Base-by-base conservation (phyloP, 768 basidiomycete species). In the Mycena galericulata region DNA sequence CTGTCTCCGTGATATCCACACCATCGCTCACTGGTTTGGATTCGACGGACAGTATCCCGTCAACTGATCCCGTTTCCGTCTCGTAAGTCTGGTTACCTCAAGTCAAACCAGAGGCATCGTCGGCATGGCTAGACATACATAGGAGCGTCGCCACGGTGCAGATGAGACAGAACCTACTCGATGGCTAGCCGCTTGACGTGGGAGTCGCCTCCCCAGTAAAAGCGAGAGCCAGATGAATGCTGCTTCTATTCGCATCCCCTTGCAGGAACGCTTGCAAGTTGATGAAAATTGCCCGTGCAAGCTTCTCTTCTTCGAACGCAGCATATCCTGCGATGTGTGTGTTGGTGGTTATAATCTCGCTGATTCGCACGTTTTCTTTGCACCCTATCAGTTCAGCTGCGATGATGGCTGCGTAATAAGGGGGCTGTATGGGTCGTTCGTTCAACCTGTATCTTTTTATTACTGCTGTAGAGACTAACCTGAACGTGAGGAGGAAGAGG, bases 361-460 rank as follows among this genome's bases (percentile, higher is more conserved):
- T 74, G 24, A 84, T 77, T 41, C 77, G 78, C 2, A 83, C 77
- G 6, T 70, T 73, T 14, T 84, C 83, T 22, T 77, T 81, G 9
- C 71, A 68, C 22, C 90, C 88, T 45, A 89, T 84, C 27, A 86
- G 83, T 76, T 89, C 89, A 17, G 84, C 87, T 38, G 85, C 84
- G 51, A 91, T 83, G 65, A 92, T 83, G 9, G 87, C 88, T 0
- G 85, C 87, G 68, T 92, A 92, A 76, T 92, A 92, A 17, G 84
- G 78, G 0, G 91, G 87, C 72, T 67, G 24, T n/a, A 53, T 2
- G 20, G 5, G 2, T 22, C 14, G 2, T 1, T 53, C 14, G 41
- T 36, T 41, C 4, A 15, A 3, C 32, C 3, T 27, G n/a, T 2
- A 3, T 30, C 32, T 29, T n/a, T 32, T 30, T 43, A 17, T 22